Base-by-base conservation (phyloP, 371 early-diverging fungal genomes). In the Rhizopus stolonifer region DNA sequence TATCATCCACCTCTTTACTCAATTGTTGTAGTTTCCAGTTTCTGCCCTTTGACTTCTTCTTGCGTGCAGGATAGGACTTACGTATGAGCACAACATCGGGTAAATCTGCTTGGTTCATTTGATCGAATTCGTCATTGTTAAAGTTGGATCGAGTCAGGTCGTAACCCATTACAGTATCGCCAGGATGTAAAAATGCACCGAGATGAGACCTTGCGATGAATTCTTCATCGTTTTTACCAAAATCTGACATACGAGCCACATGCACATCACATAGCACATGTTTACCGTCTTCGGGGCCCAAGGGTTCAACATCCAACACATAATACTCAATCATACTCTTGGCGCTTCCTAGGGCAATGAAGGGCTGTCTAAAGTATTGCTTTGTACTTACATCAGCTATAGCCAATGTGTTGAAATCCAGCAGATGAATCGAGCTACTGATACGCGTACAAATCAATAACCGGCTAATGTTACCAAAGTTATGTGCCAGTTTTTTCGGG, bases 81-180 rank as follows among this genome's bases (percentile, higher is more conserved):
- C 89, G 88, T 38, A 98, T 91, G 23, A 98, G 67, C 4, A 92
- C 67, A 9, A 98, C 90, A 70, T 94, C 94, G 13, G 96, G 95
- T 13, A 95, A 55, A 15, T 68, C 65, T 22, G 81, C 77, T 17
- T 72, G 68, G 56, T 84, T 76, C 18, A 87, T 68, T 6, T 58
- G 68, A 55, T 91, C 92, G 68, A 84, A 98, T 49, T 85, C 78
- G 13, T 83, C 82, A 63, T 92, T 84, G 83, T 98, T 98, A 68
- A 94, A 92, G 79, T 98, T 98, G 66, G 90, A 68, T 29, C 87
- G 83, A 2, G 81, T 71, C 46, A 98, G 72, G 65, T 94, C 91
- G 68, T 97, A 98, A 49, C 98, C 98, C 60, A 93, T 69, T 13
- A 84, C 95, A 44, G 88, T 85, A 64, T 99, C 99, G 44, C 99